Evolutionary conservation across 2,329 filamentous ascomycete species (phyloP).

Genomic region (Cladophialophora chaetospira): DNA sequence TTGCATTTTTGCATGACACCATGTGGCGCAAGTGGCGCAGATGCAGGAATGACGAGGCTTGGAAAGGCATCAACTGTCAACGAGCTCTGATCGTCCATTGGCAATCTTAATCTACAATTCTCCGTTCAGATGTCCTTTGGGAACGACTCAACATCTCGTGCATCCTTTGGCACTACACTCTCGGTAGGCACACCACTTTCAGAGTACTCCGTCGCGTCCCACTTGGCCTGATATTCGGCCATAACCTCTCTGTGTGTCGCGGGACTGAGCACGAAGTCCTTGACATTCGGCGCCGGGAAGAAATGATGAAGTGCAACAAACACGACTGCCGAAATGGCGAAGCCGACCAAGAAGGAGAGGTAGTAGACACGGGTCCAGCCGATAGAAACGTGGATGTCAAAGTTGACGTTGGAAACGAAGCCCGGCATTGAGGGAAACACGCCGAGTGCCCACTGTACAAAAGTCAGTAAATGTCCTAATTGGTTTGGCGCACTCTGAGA

Average conservation of each 20-base stretch:
- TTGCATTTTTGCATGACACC: too few relatives aligned
- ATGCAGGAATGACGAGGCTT: too few relatives aligned
- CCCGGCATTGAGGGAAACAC: slow-evolving; percentile 38
- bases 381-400: slow-evolving; percentile 33
- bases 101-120: too few relatives aligned
- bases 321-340: slow-evolving; percentile 43
- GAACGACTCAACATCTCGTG: slow-evolving; percentile 4
- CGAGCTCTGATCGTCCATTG: too few relatives aligned
- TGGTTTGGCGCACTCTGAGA: neutral
- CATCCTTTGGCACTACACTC: slow-evolving; percentile 9
- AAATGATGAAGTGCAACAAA: slow-evolving; percentile 24
- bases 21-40: too few relatives aligned
- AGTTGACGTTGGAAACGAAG: slow-evolving; percentile 34
- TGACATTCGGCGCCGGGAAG: slow-evolving; percentile 19
- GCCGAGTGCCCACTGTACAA: slow-evolving; percentile 40
- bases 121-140: slow-evolving; percentile 18
- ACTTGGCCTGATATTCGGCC: slow-evolving; percentile 15
- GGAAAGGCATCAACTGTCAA: too few relatives aligned
- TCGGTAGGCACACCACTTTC: neutral
- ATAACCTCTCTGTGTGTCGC: slow-evolving; percentile 6
- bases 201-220: slow-evolving; percentile 13
- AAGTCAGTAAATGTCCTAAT: neutral
- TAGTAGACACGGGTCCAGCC: slow-evolving; percentile 46
- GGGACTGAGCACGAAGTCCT: slow-evolving; percentile 19
- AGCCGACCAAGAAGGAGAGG: slow-evolving; percentile 46